phyloP scores from a whole-genome alignment of 257 asterid species.

The Solanum acaule region DNA sequence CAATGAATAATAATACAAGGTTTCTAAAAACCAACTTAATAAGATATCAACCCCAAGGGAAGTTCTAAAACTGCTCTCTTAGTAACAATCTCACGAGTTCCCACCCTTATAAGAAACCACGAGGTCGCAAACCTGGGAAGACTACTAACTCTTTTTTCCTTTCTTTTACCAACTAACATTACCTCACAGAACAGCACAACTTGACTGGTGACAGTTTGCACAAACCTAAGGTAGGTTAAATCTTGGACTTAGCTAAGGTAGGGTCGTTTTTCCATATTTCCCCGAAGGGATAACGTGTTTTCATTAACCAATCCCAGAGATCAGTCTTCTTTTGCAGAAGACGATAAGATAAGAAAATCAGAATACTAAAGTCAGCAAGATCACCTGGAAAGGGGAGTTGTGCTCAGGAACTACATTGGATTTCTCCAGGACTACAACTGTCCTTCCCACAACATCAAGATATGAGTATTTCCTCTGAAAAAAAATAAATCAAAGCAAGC shows the following conservation, averaged over 20 bases:
- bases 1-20: background rate
- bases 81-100: background rate
- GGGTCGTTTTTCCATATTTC: background rate
- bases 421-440: conserved; percentile 88
- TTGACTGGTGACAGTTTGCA: background rate
- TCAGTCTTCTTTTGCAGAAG: background rate
- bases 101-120: background rate
- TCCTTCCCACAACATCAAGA: conserved; percentile 93
- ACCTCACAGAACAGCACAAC: background rate
- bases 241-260: background rate
- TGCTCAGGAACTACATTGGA: conserved; percentile 92
- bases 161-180: background rate
- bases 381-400: conserved; percentile 90
- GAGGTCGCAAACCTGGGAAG: background rate
- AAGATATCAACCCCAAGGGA: background rate
- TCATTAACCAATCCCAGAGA: background rate
- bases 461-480: conserved; percentile 88
- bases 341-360: background rate
- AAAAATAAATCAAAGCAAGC: conserved; percentile 22
- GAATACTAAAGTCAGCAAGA: background rate
- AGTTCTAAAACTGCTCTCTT: background rate
- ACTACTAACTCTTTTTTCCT: background rate
- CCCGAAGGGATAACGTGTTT: background rate
- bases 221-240: background rate
- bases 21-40: background rate